Conservation (phyloP, 2,329 filamentous ascomycete genomes). For the Aspergillus udagawae region DNA sequence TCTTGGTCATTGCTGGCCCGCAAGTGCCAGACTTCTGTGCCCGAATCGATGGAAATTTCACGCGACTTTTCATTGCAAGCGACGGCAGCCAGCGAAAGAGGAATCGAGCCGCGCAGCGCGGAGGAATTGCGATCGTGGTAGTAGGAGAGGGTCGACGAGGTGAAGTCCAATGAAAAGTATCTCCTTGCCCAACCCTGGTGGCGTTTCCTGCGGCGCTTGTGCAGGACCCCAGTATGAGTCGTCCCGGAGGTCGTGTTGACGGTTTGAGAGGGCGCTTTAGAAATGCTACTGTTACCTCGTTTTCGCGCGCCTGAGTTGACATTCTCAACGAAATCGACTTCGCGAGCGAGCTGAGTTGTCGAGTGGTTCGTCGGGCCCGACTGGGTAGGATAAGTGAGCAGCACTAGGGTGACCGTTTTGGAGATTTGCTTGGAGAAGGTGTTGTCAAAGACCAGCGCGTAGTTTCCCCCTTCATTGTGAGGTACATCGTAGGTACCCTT, state of each 20-base stretch:
- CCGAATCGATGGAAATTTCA: slow-evolving; percentile 95
- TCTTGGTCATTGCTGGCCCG: slow-evolving; percentile 77
- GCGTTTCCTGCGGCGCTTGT: slow-evolving; percentile 88
- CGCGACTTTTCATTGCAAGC: slow-evolving; percentile 81
- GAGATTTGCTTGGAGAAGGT: slow-evolving; percentile 95
- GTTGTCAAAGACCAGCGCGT: slow-evolving; percentile 95
- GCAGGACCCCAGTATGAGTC: slow-evolving; percentile 78
- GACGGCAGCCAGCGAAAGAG: slow-evolving; percentile 84
- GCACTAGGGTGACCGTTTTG: slow-evolving; percentile 90
- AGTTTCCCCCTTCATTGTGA: slow-evolving; percentile 77
- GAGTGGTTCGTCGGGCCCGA: slow-evolving; percentile 41
- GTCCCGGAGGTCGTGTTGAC: slow-evolving; percentile 36
- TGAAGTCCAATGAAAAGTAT: slow-evolving; percentile 95
- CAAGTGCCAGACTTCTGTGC: slow-evolving; percentile 94
- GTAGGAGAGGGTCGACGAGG: slow-evolving; percentile 90
- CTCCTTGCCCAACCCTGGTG: slow-evolving; percentile 89
- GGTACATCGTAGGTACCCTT: slow-evolving; percentile 83
- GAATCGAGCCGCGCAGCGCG: slow-evolving; percentile 85
- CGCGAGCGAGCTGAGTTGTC: slow-evolving; percentile 39
- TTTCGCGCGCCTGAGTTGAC: slow-evolving; percentile 38
- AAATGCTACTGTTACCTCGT: slow-evolving; percentile 27
- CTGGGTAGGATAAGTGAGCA: slow-evolving; percentile 83
- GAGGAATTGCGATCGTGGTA: slow-evolving; percentile 94
- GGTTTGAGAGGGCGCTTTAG: slow-evolving; percentile 21
- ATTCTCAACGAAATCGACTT: slow-evolving; percentile 49